These are phyloP conservation scores for Chrysoporthe cubensis DNA, from an alignment of 2,329 filamentous ascomycete genomes.

Conservation along the genomic window DNA sequence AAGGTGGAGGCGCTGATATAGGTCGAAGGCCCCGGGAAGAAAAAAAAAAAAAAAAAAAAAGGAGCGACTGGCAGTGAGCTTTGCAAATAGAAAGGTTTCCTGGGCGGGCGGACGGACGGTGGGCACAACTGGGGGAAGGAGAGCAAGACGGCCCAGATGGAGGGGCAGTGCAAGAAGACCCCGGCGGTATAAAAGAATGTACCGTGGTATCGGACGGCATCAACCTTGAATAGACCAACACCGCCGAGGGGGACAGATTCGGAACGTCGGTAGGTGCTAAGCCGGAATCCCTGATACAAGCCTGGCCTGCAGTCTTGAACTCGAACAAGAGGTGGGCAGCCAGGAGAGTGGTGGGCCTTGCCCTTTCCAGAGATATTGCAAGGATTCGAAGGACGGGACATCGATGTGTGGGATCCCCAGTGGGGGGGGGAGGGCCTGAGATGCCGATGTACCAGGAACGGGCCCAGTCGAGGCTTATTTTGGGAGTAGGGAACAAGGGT, in stretches of 20 bases:
- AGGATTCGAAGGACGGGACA: conserved; percentile 44
- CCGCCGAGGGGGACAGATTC: conserved; percentile 49
- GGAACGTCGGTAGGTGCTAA: conserved; percentile 56
- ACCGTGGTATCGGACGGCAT: conserved; percentile 46
- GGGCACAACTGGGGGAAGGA: conserved; percentile 46
- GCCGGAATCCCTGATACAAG: conserved; percentile 55
- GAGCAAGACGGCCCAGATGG: conserved; percentile 45
- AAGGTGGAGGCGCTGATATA: conserved; percentile 46
- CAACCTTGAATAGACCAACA: conserved; percentile 43
- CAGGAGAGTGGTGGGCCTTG: conserved; percentile 44
- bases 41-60: conserved; percentile 36
- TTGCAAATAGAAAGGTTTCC: conserved; percentile 35
- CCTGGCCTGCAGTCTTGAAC: conserved; percentile 40
- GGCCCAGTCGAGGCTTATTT: conserved; percentile 36
- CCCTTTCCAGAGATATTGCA: conserved; percentile 42
- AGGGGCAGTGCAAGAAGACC: conserved; percentile 55
- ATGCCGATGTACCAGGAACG: conserved; percentile 39
- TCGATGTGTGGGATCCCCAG: conserved; percentile 44
- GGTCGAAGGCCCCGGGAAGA: conserved; percentile 34
- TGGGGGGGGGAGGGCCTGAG: conserved; percentile 35
- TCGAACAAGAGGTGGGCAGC: conserved; percentile 37
- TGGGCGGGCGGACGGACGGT: conserved; percentile 34
- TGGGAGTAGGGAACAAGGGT: conserved; percentile 39
- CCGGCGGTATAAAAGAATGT: conserved; percentile 57
- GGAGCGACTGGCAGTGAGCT: conserved; percentile 53